Base-by-base conservation (phyloP, 1,284 basidiomycete genomes). In the Termitomyces sp. region DNA sequence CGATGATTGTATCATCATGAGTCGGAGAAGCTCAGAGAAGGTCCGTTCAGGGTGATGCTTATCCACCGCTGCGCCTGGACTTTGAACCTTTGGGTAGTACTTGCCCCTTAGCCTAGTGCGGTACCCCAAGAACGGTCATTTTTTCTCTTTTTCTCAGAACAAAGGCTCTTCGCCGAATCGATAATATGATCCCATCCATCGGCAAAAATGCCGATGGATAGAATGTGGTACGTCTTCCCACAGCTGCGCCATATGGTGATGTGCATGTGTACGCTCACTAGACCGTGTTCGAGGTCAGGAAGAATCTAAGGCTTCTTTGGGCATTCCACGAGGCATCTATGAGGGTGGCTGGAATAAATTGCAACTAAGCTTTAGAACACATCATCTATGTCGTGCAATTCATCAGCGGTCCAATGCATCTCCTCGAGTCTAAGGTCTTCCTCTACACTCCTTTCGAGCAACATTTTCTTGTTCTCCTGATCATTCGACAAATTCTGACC, bases 331-430 rank as follows among this genome's bases (percentile, higher is more conserved):
- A 46, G 46, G 18, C 9, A 26, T 40, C 26, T 19, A 16, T 16
- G 14, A 21, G 14, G 21, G 3, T 9, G 8, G 9, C 11, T 43
- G 6, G 19, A 38, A 45, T 53, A 18, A 16, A 37, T 26, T 11
- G 33, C 2, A 11, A 21, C 19, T 40, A 19, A 33, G 26, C 21
- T 18, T 33, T 53, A 58, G 46, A 58, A 56, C 34, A 54, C 49
- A 40, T 56, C 57, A 49, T 58, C 52, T n/a, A 18, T 28, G 21
- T 58, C 49, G 35, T 56, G 38, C 9, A 13, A 10, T 16, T 37
- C 44, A 9, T 8, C 3, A 13, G 24, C 30, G 35, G 35, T 39
- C 39, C 41, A 47, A 30, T 7, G 38, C 3, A 10, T 18, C 28
- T 28, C 50, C 19, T 50, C 35, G n/a, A 54, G 34, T 14, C 50